Evolutionary conservation across 495 filamentous ascomycete genomes (phyloP).

Genomic region (Talaromyces trachyspermus): DNA sequence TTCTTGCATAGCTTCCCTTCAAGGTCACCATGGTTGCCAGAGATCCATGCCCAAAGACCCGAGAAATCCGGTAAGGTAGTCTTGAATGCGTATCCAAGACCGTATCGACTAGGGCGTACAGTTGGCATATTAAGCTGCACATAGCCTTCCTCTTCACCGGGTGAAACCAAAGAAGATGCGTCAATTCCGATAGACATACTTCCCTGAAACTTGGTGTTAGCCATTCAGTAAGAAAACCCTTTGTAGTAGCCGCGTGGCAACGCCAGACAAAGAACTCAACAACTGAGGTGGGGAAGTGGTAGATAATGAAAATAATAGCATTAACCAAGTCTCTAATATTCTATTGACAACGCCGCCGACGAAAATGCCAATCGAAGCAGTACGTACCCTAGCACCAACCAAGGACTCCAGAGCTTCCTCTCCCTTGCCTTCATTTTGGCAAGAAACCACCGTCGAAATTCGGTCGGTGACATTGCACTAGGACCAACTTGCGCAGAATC

Average conservation of each 20-base stretch:
- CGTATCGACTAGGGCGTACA: constrained; percentile 17
- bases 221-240: too few species aligned
- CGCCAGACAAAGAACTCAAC: too few species aligned
- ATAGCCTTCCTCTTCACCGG: constrained; percentile 24
- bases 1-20: constrained; percentile 11
- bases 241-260: too few species aligned
- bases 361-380: too few species aligned
- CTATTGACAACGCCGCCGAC: too few species aligned
- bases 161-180: constrained; percentile 28
- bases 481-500: constrained; percentile 28
- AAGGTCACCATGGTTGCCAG: constrained; percentile 5
- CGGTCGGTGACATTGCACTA: constrained; percentile 33
- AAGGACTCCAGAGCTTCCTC: constrained; percentile 32
- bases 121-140: constrained; percentile 23
- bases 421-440: constrained; percentile 39
- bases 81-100: constrained; percentile 28
- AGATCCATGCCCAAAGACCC: background rate
- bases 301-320: too few species aligned
- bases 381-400: constrained; percentile 35
- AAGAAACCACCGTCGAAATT: constrained; percentile 46
- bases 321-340: too few species aligned
- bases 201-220: constrained; percentile 16
- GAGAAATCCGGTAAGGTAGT: constrained; percentile 24
- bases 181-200: constrained; percentile 34
- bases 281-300: too few species aligned